Evolutionary conservation across 139 green algal species (phyloP), one percentile per base, ranked within the genome.

Genomic region (Zygnema circumcarinatum): DNA sequence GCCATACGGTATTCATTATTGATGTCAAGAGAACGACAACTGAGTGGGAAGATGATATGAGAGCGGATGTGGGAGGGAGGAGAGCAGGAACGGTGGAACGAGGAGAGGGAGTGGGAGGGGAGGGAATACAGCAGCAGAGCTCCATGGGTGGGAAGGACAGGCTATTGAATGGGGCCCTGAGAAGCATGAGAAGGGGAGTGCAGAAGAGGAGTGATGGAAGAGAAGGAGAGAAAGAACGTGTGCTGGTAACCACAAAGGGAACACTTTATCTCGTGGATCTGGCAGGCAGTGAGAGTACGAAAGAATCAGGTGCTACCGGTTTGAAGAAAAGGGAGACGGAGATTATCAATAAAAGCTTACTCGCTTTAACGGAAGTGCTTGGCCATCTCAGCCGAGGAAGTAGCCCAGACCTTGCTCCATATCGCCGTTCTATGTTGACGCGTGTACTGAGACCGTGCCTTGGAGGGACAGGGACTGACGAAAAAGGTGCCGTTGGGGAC

Each of bases 271-370:
- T 99, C 33, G 96, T 99, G 22, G 96, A 98, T 90, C 91, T 98
- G 21, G 96, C 96, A 21, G 96, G 79, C 2, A 85, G 40, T 67
- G 84, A 91, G 81, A 76, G 88, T 25, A 74, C 86, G 38, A 81
- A 81, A 33, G 39, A 82, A 29, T 47, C 31, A 29, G 53, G 88
- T 36, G 96, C 92, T 0, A 94, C 96, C 89, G 96, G 95, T 20
- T 85, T 93, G 90, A 93, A 95, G 39, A 93, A 94, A 85, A 96
- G 95, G 84, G 96, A 99, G 93, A 94, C 96, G 35, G 98, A 95
- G 86, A 93, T 92, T 84, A 99, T 99, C 92, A 99, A 99, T 93
- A 96, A 97, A 92, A 95, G 88, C 31, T 93, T 99, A 25, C 94
- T 84, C 47, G 88, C 92, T 2, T 92, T 99, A 40, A 95, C 95